These are phyloP conservation scores for Melaleuca quinquenervia DNA, from an alignment of 345 rosid species.

Conservation along the genomic window DNA sequence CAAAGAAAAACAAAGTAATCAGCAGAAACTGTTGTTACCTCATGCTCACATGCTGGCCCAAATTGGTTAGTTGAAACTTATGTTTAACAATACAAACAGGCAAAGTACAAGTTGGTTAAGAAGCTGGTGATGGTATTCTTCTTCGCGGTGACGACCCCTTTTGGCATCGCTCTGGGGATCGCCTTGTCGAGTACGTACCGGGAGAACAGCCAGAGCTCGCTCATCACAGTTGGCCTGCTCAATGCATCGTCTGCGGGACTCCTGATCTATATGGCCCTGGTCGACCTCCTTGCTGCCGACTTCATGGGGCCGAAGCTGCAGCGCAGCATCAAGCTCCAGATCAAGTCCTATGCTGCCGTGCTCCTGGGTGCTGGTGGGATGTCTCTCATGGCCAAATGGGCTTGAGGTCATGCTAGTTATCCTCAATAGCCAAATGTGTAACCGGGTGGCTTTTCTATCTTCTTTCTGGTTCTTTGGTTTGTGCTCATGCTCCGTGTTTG, in stretches of 20 bases:
- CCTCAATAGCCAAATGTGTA: not conserved
- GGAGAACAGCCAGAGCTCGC: constrained; percentile 38
- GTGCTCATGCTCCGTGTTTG: not conserved
- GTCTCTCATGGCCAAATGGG: constrained; percentile 57
- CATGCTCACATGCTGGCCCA: not conserved
- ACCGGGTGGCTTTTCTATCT: not conserved
- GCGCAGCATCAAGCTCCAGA: constrained; percentile 23
- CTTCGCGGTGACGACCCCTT: constrained; percentile 50
- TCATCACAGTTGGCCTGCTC: constrained; percentile 44
- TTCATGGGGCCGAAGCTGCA: constrained; percentile 45
- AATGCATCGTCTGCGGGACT: constrained; percentile 62
- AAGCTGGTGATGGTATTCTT: constrained; percentile 33
- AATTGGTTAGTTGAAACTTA: not conserved
- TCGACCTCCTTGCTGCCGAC: constrained; percentile 57
- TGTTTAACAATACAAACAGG: constrained; percentile 1
- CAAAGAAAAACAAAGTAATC: not conserved
- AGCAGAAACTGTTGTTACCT: not conserved
- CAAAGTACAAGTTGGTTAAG: not conserved
- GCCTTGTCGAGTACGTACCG: constrained; percentile 27
- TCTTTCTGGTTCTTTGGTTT: not conserved
- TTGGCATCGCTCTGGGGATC: constrained; percentile 50
- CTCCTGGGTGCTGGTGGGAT: constrained; percentile 47
- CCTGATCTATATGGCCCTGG: constrained; percentile 62
- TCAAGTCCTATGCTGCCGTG: constrained; percentile 19
- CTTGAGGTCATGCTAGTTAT: constrained; percentile 13